Percentiles rank a stretch among this genome's conserved stretches.
These are phyloP conservation scores for Piper longum DNA, from an alignment of 164 flowering plant species.

Conservation along the genomic window DNA sequence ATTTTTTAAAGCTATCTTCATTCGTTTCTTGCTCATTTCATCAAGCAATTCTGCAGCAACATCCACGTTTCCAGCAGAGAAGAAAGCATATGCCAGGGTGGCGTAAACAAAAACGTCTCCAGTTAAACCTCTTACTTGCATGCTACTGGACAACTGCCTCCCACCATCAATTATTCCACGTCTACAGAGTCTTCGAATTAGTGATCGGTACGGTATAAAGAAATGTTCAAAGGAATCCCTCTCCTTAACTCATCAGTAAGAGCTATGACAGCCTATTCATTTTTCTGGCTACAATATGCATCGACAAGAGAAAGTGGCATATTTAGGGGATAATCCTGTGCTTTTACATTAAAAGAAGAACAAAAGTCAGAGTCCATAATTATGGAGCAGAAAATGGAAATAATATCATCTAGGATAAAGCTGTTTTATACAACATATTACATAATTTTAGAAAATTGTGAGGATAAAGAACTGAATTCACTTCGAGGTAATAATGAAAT, in stretches of 20 bases:
- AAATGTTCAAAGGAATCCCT: conserved; percentile 37
- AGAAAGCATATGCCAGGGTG: conserved; percentile 52
- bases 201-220: conserved; percentile 70
- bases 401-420: background rate
- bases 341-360: background rate
- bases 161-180: conserved; percentile 48
- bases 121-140: conserved; percentile 43
- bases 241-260: conserved; percentile 44
- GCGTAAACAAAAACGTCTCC: conserved; percentile 60
- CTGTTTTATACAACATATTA: background rate
- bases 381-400: background rate
- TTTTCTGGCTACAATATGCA: conserved; percentile 39
- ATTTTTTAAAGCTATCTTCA: conserved; percentile 47
- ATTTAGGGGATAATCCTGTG: conserved; percentile 64
- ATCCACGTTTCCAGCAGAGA: conserved; percentile 35
- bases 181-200: conserved; percentile 67
- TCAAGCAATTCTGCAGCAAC: conserved; percentile 38
- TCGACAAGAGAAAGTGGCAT: conserved; percentile 65
- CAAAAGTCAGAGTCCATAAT: background rate
- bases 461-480: background rate
- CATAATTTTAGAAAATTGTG: background rate
- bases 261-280: conserved; percentile 32
- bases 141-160: conserved; percentile 28
- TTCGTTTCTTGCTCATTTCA: conserved; percentile 48
- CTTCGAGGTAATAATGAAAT: background rate